Evolutionary conservation across 1,139 yeast species (phyloP).

Genomic region (Geotrichum carabidarum): DNA sequence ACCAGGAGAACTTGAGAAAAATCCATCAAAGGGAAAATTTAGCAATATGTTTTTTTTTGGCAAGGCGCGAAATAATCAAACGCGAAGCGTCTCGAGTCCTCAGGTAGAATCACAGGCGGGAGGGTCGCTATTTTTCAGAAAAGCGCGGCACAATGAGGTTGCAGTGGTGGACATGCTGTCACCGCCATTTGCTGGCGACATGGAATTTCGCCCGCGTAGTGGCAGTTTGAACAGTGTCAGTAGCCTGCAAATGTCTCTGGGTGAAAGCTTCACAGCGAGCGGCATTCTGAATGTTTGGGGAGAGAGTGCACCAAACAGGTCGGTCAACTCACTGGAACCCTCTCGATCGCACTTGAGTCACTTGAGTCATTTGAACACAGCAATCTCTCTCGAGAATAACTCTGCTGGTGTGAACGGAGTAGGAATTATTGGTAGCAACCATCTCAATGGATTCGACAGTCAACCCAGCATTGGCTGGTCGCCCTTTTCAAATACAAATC

Average conservation of each 20-base stretch:
- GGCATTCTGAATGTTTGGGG: conserved; percentile 17
- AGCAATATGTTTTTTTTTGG: conserved; percentile 20
- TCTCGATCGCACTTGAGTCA: conserved; percentile 15
- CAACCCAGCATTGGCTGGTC: conserved; percentile 14
- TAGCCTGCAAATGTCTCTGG: conserved; percentile 17
- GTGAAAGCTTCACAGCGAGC: conserved; percentile 16
- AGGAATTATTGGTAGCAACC: conserved; percentile 7
- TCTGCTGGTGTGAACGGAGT: conserved; percentile 1
- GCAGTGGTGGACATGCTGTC: conserved; percentile 1
- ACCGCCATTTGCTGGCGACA: conserved; percentile 1
- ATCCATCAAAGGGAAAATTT: conserved; percentile 8
- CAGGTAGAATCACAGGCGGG: background rate
- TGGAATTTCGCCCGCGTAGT: conserved; percentile 13
- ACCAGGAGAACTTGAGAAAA: conserved; percentile 6
- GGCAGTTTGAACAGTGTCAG: conserved; percentile 16
- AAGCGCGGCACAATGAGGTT: background rate
- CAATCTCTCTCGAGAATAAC: conserved; percentile 12
- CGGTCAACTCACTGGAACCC: conserved; percentile 7
- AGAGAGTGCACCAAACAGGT: background rate
- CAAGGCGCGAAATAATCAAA: conserved; percentile 10
- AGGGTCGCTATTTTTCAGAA: conserved; percentile 10
- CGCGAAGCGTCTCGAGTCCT: background rate
- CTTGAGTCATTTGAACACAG: conserved; percentile 2
- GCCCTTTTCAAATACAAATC: conserved; percentile 8
- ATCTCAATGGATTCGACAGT: conserved; percentile 13